Conservation (phyloP, 805 yeast species). For the Candida coleopterorum region DNA sequence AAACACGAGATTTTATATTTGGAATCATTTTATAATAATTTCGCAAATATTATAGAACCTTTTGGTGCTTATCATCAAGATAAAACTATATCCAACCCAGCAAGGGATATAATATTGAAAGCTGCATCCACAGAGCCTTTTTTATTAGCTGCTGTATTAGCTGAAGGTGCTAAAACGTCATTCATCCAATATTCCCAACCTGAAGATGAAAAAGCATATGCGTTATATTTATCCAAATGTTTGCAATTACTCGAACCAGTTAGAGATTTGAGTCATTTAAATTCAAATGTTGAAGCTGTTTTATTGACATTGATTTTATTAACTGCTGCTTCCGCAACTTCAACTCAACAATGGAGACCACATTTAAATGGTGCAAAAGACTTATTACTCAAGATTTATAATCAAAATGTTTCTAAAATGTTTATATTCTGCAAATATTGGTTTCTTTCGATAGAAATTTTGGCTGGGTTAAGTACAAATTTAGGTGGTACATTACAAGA, state of each 20-base stretch:
- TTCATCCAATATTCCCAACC: slow-evolving; percentile 36
- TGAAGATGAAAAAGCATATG: slow-evolving; percentile 60
- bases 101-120: slow-evolving; percentile 55
- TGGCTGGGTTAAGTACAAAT: slow-evolving; percentile 51
- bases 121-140: slow-evolving; percentile 58
- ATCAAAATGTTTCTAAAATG: slow-evolving; percentile 27
- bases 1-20: slow-evolving; percentile 26
- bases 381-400: slow-evolving; percentile 38
- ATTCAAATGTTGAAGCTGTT: slow-evolving; percentile 56
- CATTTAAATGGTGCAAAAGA: slow-evolving; percentile 62
- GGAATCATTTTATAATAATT: slow-evolving; percentile 31
- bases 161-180: slow-evolving; percentile 62
- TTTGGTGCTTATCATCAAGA: slow-evolving; percentile 27
- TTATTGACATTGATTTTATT: slow-evolving; percentile 58
- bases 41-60: slow-evolving; percentile 32
- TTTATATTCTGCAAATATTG: slow-evolving; percentile 51
- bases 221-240: slow-evolving; percentile 58
- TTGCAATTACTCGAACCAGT: slow-evolving; percentile 41
- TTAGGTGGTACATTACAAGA: slow-evolving; percentile 51
- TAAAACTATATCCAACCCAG: slow-evolving; percentile 39
- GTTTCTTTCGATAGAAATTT: slow-evolving; percentile 50
- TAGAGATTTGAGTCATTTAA: slow-evolving; percentile 11
- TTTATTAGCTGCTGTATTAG: slow-evolving; percentile 59
- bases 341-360: slow-evolving; percentile 55
- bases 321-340: slow-evolving; percentile 55